phyloP scores from a whole-genome alignment of 768 basidiomycete genomes.

The Pleurotus citrinopileatus region DNA sequence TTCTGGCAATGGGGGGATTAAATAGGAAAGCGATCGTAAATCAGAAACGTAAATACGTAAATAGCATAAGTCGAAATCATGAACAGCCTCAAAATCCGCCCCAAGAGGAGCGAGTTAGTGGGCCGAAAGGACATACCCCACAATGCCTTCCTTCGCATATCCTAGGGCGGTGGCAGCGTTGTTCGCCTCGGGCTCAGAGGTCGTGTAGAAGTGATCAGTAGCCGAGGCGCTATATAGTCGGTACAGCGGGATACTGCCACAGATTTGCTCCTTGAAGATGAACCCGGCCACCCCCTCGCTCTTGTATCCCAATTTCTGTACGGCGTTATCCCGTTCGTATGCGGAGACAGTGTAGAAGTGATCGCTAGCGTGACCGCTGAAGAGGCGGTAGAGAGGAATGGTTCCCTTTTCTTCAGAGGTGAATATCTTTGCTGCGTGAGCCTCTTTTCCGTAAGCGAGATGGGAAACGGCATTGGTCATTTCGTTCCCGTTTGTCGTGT shows the following conservation, averaged over 20 bases:
- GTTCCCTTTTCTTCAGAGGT: slow-evolving; percentile 7
- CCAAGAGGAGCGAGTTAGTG: no score
- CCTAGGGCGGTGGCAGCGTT: neutral
- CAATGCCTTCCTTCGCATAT: slow-evolving; percentile 9
- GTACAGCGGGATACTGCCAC: slow-evolving; percentile 5
- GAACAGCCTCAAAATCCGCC: no score
- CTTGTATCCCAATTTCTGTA: neutral
- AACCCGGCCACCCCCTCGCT: slow-evolving; percentile 1
- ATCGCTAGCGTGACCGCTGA: neutral
- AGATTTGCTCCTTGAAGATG: slow-evolving; percentile 5
- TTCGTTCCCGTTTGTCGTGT: slow-evolving; percentile 7
- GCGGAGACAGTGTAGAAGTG: slow-evolving; percentile 7
- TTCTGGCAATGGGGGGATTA: no score
- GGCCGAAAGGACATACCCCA: slow-evolving; percentile 12
- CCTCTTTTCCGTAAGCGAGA: neutral
- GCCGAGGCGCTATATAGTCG: neutral
- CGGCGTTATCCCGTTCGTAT: slow-evolving; percentile 5
- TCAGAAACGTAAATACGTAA: no score
- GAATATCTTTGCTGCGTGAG: slow-evolving; percentile 2
- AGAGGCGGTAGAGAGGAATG: slow-evolving; percentile 9
- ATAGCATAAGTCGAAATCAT: no score
- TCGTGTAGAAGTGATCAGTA: neutral
- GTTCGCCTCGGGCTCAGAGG: neutral
- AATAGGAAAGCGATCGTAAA: no score
- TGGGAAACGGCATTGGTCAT: slow-evolving; percentile 5